These are phyloP conservation scores for Acanthamoeba sp. DNA, from an alignment of 208 protist genomes.

Conservation along the genomic window DNA sequence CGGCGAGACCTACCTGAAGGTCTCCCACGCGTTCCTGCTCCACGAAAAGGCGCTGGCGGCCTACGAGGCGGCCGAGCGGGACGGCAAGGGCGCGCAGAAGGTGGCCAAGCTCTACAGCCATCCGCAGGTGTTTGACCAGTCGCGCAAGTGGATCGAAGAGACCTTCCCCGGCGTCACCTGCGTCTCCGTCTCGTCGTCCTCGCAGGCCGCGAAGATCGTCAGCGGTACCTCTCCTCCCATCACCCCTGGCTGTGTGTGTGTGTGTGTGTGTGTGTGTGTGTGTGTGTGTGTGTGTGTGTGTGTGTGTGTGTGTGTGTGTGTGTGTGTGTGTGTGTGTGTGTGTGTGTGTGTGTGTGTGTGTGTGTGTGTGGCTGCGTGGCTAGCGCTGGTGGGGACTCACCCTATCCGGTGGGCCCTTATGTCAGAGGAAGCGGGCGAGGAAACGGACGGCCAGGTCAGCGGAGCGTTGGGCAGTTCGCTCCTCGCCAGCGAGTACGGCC, in stretches of 20 bases:
- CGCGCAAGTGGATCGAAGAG: slow-evolving; percentile 46
- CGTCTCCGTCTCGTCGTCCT: slow-evolving; percentile 27
- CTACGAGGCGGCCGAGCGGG: slow-evolving; percentile 43
- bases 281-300: too few species aligned
- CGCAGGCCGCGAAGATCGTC: slow-evolving; percentile 37
- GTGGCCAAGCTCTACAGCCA: slow-evolving; percentile 53
- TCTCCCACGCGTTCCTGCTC: slow-evolving; percentile 38
- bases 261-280: too few species aligned
- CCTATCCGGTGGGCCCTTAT: too few species aligned
- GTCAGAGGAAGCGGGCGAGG: background rate
- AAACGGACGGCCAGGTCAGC: background rate
- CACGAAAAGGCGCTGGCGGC: slow-evolving; percentile 33
- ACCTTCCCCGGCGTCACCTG: slow-evolving; percentile 13
- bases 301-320: too few species aligned
- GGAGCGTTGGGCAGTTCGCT: slow-evolving; percentile 39
- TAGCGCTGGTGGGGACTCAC: too few species aligned
- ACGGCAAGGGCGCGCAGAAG: background rate
- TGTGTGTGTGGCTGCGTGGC: too few species aligned
- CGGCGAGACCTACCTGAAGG: slow-evolving; percentile 67
- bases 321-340: too few species aligned
- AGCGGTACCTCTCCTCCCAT: background rate
- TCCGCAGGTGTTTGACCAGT: slow-evolving; percentile 71
- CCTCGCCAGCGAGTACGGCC: slow-evolving; percentile 38
- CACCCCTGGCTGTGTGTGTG: too few species aligned
- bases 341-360: too few species aligned